Base-by-base conservation (phyloP, 2,329 filamentous ascomycete genomes). In the Phaeosphaeria sp. region DNA sequence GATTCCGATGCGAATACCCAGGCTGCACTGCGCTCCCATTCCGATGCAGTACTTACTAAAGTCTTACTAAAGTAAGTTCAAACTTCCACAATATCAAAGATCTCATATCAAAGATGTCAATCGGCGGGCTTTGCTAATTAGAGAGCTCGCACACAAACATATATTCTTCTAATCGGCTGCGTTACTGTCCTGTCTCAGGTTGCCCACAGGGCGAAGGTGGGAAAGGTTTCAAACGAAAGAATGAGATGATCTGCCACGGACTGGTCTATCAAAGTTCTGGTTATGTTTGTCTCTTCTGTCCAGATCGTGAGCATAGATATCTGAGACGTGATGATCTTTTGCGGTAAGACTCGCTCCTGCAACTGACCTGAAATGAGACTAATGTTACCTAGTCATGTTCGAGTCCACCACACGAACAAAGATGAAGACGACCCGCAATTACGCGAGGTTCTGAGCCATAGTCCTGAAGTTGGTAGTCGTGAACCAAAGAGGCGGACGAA, bases 271-370 rank as follows among this genome's bases (percentile, higher is more conserved):
- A 92, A 64, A 96, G 92, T 10, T 94, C 94, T 1, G 94, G 93
- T 57, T 98, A 98, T 72, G 88, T 96, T 36, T 98, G 94, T 76
- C 94, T 94, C 0, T 98, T 97, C 73, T 98, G 94, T 75, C 90
- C 92, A 0, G 92, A 97, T 70, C 85, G 92, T 64, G 92, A 97
- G 73, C 93, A 97, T 76, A 93, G 90, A 74, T 98, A 98, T 74
- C 94, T 94, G 10, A 84, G 94, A 66, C 94, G 94, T 33, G 94
- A 98, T 76, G 97, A 98, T 81, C 80, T 98, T 55, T 93, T 97
- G 81, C 88, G 94, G 92, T 95, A 83, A 41, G 36, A 41, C 36
- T 15, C 36, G 5, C 5, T 15, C 13, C 4, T 13, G 13, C n/a
- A n/a, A n/a, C n/a, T n/a, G n/a, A n/a, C n/a, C n/a, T n/a, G n/a